Evolutionary conservation across 768 basidiomycete genomes (phyloP), one percentile per base, ranked within the genome.

Genomic region (Cystobasidium ongulense): DNA sequence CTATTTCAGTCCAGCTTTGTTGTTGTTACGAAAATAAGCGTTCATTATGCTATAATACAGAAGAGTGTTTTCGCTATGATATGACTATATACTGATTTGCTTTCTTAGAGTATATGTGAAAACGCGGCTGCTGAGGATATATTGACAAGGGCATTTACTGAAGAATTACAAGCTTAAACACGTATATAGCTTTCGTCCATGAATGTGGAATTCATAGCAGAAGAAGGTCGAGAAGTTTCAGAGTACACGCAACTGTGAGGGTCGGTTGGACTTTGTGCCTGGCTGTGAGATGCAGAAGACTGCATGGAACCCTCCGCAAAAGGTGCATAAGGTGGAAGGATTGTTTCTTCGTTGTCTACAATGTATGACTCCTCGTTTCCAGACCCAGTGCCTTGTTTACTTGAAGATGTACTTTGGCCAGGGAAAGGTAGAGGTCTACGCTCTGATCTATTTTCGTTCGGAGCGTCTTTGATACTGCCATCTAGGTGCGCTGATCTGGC

Each of bases 341-440:
- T 67, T n/a, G 65, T 67, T 3, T 67, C 43, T 18, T 59, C 33
- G 21, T 59, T 31, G 29, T 59, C 57, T 15, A 59, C 57, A 29
- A 7, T 15, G 33, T 15, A 59, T 4, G 25, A 27, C 17, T 59
- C 29, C 29, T 59, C 57, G 4, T 29, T 27, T 3, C 5, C 21
- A 13, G 27, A 13, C 33, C 29, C 27, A 31, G 11, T 10, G 27
- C 23, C 27, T 21, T 59, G 10, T 50, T 50, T 50, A n/a, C 46
- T 50, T 7, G 10, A n/a, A 21, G 15, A 11, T 3, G 57, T 15
- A 4, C 25, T 13, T 38, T 64, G 36, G 3, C 63, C 68, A 15
- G 68, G 68, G n/a, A 71, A 36, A 2, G 68, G 68, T 3, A 71
- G 68, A 1, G 68, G 68, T 43, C 54, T 18, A 21, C 68, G 50